Percentiles rank a stretch among this genome's conserved stretches.
These are phyloP conservation scores for Syzygium jambos DNA, from an alignment of 345 rosid species.

Conservation along the genomic window DNA sequence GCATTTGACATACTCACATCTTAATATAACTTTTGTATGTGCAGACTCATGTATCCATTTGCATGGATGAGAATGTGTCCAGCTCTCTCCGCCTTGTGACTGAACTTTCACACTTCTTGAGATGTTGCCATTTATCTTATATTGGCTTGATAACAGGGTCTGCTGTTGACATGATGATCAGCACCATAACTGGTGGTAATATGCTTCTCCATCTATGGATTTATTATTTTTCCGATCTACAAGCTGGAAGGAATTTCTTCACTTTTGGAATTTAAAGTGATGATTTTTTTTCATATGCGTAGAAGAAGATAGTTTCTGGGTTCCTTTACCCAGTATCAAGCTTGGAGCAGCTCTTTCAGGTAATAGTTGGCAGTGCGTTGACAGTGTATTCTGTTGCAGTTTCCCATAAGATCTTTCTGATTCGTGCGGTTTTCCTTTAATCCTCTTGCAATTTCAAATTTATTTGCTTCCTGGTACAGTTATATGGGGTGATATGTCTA, in stretches of 20 bases:
- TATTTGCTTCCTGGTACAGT: constrained; percentile 32
- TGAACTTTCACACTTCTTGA: constrained; percentile 34
- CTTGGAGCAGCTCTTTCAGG: constrained; percentile 82
- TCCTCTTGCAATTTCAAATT: neutral
- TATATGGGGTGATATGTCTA: constrained; percentile 50
- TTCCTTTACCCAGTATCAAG: constrained; percentile 34
- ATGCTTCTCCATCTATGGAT: neutral
- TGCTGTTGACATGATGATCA: constrained; percentile 32
- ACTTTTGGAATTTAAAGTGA: neutral
- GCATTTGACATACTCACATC: neutral
- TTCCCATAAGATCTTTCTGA: neutral
- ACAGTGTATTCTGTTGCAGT: neutral
- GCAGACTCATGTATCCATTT: constrained; percentile 65
- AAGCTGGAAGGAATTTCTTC: neutral
- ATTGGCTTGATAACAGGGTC: constrained; percentile 63
- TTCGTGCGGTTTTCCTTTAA: neutral
- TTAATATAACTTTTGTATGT: constrained; percentile 16
- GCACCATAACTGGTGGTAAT: constrained; percentile 38
- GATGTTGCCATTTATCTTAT: constrained; percentile 51
- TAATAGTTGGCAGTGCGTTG: neutral
- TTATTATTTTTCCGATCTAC: neutral
- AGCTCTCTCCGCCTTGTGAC: constrained; percentile 29
- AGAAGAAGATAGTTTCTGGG: constrained; percentile 49
- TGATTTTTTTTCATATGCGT: constrained; percentile 2
- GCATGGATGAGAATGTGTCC: constrained; percentile 23